Conservation (phyloP, 1,284 basidiomycete species). For the Pascua sp. region DNA sequence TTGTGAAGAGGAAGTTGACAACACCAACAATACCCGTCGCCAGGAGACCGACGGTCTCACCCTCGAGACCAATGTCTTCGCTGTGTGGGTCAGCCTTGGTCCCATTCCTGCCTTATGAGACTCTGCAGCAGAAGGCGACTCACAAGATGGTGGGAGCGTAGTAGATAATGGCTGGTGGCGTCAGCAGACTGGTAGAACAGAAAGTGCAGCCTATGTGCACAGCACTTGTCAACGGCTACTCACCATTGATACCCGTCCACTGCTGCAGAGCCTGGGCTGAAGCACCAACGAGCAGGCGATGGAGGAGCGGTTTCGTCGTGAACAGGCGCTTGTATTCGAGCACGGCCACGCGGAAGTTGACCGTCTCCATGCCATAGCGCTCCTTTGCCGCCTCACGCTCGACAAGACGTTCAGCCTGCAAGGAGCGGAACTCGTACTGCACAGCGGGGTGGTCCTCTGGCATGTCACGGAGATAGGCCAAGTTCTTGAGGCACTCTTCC, state of each 20-base stretch:
- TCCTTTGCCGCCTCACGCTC: slow-evolving; percentile 59
- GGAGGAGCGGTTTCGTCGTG: slow-evolving; percentile 40
- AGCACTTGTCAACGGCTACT: background rate
- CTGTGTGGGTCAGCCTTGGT: background rate
- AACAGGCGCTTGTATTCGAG: slow-evolving; percentile 45
- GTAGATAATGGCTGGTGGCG: slow-evolving; percentile 18
- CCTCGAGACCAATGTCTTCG: slow-evolving; percentile 17
- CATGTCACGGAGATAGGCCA: slow-evolving; percentile 61
- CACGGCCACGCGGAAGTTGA: slow-evolving; percentile 33
- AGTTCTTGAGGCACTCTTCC: slow-evolving; percentile 65
- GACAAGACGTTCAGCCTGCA: slow-evolving; percentile 71
- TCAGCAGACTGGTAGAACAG: no score
- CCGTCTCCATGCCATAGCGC: slow-evolving; percentile 42
- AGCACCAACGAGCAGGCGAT: slow-evolving; percentile 44
- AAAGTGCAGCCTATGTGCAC: no score
- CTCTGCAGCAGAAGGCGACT: background rate
- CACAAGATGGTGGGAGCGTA: background rate
- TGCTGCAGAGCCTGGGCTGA: slow-evolving; percentile 46
- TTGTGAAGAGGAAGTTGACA: slow-evolving; percentile 52
- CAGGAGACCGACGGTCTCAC: slow-evolving; percentile 60
- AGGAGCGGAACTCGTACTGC: slow-evolving; percentile 76
- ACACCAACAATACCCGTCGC: slow-evolving; percentile 80
- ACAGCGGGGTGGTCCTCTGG: slow-evolving; percentile 61
- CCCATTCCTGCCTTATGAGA: background rate
- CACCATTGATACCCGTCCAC: slow-evolving; percentile 42